A percentile compares a stretch with the other conserved stretches of the same genome.
Evolutionary conservation across 2,329 filamentous ascomycete genomes (phyloP).

Genomic region (Annulohypoxylon truncatum): DNA sequence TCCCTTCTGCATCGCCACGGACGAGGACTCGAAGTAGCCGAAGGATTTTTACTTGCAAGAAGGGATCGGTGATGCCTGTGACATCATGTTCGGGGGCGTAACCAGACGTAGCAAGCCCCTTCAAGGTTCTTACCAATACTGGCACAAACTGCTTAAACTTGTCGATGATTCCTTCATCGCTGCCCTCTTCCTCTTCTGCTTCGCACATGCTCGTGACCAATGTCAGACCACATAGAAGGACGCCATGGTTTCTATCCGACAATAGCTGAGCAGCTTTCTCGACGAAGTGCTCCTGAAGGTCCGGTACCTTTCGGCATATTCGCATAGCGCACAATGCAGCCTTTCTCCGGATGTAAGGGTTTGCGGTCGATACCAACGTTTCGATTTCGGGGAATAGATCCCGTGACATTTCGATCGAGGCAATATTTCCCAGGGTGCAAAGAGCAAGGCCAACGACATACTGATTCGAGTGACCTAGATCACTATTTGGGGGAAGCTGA

Average conservation of each 20-base stretch:
- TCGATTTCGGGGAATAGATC: slow-evolving; percentile 98
- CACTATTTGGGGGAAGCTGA: slow-evolving; percentile 64
- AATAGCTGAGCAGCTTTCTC: slow-evolving; percentile 92
- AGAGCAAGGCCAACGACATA: slow-evolving; percentile 97
- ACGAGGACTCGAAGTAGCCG: slow-evolving; percentile 86
- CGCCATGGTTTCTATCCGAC: slow-evolving; percentile 94
- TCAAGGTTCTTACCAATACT: slow-evolving; percentile 87
- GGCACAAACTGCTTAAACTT: slow-evolving; percentile 90
- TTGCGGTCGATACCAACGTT: slow-evolving; percentile 87
- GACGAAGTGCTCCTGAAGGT: slow-evolving; percentile 95
- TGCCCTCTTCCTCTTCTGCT: slow-evolving; percentile 90
- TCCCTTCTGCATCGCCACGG: slow-evolving; percentile 85
- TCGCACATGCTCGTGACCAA: slow-evolving; percentile 93
- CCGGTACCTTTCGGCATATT: slow-evolving; percentile 97
- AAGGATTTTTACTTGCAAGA: slow-evolving; percentile 96
- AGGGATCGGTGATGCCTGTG: slow-evolving; percentile 96
- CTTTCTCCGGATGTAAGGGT: slow-evolving; percentile 98
- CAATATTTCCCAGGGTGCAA: slow-evolving; percentile 96
- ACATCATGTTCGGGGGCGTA: slow-evolving; percentile 99
- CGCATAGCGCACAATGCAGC: slow-evolving; percentile 99
- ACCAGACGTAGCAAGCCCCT: slow-evolving; percentile 91
- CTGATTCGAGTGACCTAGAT: slow-evolving; percentile 96
- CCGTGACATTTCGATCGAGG: slow-evolving; percentile 97
- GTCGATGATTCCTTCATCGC: slow-evolving; percentile 89
- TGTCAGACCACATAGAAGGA: slow-evolving; percentile 91